These are phyloP conservation scores for Rhizophlyctis rosea DNA, from an alignment of 192 early-diverging fungal genomes.

Conservation along the genomic window DNA sequence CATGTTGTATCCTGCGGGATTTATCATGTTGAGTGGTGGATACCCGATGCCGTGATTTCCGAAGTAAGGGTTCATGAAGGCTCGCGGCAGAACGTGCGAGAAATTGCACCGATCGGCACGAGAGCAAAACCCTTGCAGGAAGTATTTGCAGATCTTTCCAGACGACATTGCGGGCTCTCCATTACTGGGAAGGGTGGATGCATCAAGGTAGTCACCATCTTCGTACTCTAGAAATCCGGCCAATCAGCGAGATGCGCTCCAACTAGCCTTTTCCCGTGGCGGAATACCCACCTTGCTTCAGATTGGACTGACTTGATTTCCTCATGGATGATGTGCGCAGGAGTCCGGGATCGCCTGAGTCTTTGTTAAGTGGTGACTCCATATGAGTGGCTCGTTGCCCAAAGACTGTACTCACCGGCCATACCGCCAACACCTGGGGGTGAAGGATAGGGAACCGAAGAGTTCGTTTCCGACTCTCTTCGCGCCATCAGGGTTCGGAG, in stretches of 20 bases:
- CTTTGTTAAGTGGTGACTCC: background rate
- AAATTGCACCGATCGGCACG: constrained; percentile 27
- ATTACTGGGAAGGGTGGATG: background rate
- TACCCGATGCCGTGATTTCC: background rate
- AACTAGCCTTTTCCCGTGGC: background rate
- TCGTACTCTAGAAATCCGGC: background rate
- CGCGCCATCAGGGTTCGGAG: background rate
- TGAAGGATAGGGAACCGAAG: background rate
- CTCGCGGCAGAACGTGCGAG: constrained; percentile 14
- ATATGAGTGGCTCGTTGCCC: background rate
- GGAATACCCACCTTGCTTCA: background rate
- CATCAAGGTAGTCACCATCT: background rate
- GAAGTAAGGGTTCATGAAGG: background rate
- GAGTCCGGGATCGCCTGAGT: background rate
- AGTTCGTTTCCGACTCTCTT: background rate
- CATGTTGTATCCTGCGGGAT: background rate
- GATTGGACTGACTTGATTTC: background rate
- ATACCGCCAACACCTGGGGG: background rate
- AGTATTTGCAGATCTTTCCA: constrained; percentile 19
- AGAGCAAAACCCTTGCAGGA: constrained; percentile 28
- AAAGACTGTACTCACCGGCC: background rate
- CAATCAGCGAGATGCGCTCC: background rate
- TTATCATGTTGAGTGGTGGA: background rate
- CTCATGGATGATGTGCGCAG: background rate
- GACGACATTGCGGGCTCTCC: background rate